Percentiles rank a stretch among this genome's conserved stretches.
These are phyloP conservation scores for Daucus carota DNA, from an alignment of 129 eudicot species.

Conservation along the genomic window DNA sequence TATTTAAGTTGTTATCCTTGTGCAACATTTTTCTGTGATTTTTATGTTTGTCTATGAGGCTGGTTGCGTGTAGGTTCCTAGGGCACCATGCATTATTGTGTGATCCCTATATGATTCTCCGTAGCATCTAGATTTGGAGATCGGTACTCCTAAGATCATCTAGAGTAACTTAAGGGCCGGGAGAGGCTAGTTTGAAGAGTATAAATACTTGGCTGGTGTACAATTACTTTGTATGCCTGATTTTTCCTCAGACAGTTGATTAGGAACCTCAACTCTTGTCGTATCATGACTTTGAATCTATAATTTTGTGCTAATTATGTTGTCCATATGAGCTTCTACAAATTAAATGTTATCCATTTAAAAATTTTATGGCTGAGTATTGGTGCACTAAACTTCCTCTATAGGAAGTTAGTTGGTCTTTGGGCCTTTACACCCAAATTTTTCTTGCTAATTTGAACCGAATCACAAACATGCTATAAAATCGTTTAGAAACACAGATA, in stretches of 20 bases:
- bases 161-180: not conserved
- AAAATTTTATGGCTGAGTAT: not conserved
- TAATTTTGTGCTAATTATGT: not conserved
- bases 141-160: not conserved
- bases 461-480: not conserved
- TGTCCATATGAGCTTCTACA: not conserved
- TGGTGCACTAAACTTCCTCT: not conserved
- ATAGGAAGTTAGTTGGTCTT: not conserved
- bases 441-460: not conserved
- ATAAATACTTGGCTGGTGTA: not conserved
- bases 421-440: not conserved
- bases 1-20: conserved; percentile 2
- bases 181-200: not conserved
- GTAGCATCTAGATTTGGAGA: not conserved
- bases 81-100: not conserved
- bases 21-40: not conserved
- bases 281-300: not conserved
- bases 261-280: not conserved
- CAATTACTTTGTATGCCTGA: not conserved
- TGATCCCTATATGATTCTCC: not conserved
- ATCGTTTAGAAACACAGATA: not conserved
- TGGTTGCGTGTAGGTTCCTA: not conserved
- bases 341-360: not conserved
- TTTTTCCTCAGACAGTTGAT: not conserved
- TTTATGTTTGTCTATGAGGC: not conserved